Conservation (phyloP, 148 eudicot genomes). For the Chenopodium berlandieri region DNA sequence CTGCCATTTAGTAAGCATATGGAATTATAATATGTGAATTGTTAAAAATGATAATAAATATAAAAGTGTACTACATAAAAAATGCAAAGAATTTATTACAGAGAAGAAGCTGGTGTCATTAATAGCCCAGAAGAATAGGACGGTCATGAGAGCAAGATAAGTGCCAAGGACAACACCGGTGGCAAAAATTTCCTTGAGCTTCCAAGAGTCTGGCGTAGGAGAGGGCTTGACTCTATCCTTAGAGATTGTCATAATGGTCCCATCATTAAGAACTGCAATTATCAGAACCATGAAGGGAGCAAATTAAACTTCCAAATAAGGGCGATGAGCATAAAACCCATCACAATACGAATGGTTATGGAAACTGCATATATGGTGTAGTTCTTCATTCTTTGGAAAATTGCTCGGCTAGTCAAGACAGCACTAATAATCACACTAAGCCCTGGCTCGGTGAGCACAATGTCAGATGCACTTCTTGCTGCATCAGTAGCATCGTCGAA, state of each 20-base stretch:
- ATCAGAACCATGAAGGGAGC: slow-evolving; percentile 82
- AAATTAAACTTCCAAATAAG: slow-evolving; percentile 72
- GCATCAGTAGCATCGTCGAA: slow-evolving; percentile 93
- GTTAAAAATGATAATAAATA: background rate
- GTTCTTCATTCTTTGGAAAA: slow-evolving; percentile 80
- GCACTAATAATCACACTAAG: slow-evolving; percentile 78
- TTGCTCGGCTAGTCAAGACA: slow-evolving; percentile 67
- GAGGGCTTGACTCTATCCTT: slow-evolving; percentile 76
- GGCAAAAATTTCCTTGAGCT: slow-evolving; percentile 68
- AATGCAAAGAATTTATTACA: slow-evolving; percentile 33
- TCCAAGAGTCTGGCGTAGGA: slow-evolving; percentile 76
- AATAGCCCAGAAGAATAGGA: slow-evolving; percentile 64
- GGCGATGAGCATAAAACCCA: slow-evolving; percentile 68
- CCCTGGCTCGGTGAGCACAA: slow-evolving; percentile 78
- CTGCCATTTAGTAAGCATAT: slow-evolving; percentile 31
- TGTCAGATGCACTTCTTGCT: slow-evolving; percentile 82
- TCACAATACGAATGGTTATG: slow-evolving; percentile 70
- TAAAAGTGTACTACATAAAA: background rate
- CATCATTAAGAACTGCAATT: slow-evolving; percentile 71
- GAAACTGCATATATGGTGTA: slow-evolving; percentile 78
- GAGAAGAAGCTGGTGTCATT: slow-evolving; percentile 55
- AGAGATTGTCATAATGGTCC: slow-evolving; percentile 86
- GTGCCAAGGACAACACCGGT: slow-evolving; percentile 73
- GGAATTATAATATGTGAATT: background rate
- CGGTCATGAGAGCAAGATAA: slow-evolving; percentile 67